Base-by-base conservation (phyloP, 2,329 filamentous ascomycete genomes). In the Dendryphion nanum region DNA sequence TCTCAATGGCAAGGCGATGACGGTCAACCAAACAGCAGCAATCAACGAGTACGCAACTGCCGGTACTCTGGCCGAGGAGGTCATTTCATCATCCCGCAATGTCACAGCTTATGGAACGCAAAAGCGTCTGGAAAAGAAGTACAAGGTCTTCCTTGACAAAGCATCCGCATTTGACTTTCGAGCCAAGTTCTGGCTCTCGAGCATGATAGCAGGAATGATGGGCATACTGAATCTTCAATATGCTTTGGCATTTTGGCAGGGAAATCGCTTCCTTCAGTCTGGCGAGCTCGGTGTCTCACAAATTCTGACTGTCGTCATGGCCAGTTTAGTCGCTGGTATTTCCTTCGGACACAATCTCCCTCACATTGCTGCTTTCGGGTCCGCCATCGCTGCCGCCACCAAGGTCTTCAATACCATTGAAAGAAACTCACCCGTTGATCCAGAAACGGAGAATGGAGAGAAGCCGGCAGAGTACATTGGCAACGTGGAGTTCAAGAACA, bases 401-500 rank as follows among this genome's bases (percentile, higher is more conserved):
- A 97, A 97, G 72, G 95, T 98, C 46, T 96, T 85, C 71, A 86
- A 82, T 60, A 96, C 90, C 2, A 97, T 97, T 50, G 91, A 97
- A 64, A 85, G 93, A 36, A 57, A 71, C 3, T 96, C 93, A 0
- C 89, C 91, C 0, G 74, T 97, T 33, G 86, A 98, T 57, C 83
- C 91, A 0, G 79, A 80, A 5, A 79, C 77, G 2, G 77, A 83
- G 1, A 72, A 76, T 6, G 93, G 91, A n/a, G 73, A 79, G 43
- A 89, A 76, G 50, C 76, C 94, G 1, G 82, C 89, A 1, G 66
- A 79, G 15, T 75, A 95, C 2, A 73, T 85, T 42, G 93, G 93
- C 18, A 81, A 79, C 13, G 84, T 98, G 41, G 85, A 90, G 48
- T 77, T 98, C 30, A 79, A 83, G 50, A 78, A 88, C 51, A 76